phyloP scores from a whole-genome alignment of 306 rosid species.

The Ceratonia siliqua region DNA sequence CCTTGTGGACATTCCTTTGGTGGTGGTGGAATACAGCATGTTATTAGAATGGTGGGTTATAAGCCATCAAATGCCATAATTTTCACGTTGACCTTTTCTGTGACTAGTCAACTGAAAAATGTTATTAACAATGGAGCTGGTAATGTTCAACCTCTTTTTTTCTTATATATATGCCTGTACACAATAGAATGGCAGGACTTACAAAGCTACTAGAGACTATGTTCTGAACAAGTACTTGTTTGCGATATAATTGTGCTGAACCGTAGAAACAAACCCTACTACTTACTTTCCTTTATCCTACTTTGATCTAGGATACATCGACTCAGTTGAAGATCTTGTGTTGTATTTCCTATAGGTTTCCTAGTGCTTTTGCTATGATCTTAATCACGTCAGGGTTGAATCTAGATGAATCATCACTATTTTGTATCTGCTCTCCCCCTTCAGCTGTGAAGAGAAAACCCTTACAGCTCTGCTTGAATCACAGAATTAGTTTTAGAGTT shows the following conservation, averaged over 20 bases:
- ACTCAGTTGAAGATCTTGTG: neutral
- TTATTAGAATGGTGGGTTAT: constrained; percentile 86
- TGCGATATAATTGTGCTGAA: constrained; percentile 3
- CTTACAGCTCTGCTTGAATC: neutral
- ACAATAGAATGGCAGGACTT: constrained; percentile 29
- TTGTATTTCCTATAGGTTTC: neutral
- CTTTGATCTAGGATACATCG: neutral
- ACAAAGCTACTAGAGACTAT: constrained; percentile 10
- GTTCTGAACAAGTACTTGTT: constrained; percentile 18
- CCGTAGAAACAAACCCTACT: neutral
- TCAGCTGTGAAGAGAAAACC: neutral
- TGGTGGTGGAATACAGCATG: constrained; percentile 83
- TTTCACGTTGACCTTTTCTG: constrained; percentile 38
- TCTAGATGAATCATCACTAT: neutral
- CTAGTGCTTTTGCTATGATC: neutral
- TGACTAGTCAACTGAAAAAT: constrained; percentile 43
- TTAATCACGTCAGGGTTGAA: neutral
- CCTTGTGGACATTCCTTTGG: constrained; percentile 99
- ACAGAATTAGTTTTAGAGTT: neutral
- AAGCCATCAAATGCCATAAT: constrained; percentile 45
- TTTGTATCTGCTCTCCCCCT: neutral
- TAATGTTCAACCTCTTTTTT: constrained; percentile 39
- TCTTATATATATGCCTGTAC: constrained; percentile 33
- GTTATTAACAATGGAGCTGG: constrained; percentile 38
- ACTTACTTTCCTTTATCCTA: neutral